phyloP scores from a whole-genome alignment of 192 early-diverging fungal genomes.

The Rhizophlyctis rosea region DNA sequence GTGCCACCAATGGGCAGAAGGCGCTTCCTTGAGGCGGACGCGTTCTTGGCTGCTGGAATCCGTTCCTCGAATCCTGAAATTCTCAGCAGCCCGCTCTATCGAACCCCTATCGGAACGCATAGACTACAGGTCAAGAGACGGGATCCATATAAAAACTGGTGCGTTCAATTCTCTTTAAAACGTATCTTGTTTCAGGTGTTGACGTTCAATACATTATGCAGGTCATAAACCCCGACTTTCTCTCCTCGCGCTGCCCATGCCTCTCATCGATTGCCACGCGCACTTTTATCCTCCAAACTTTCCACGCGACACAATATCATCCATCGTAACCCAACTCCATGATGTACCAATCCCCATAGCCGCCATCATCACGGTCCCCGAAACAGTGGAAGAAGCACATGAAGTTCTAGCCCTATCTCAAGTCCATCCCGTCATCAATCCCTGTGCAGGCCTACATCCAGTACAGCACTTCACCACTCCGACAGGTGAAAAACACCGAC shows the following conservation, averaged over 20 bases:
- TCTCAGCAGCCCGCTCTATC: too few relatives aligned
- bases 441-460: constrained; percentile 38
- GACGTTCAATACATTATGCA: too few relatives aligned
- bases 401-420: constrained; percentile 17
- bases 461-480: constrained; percentile 9
- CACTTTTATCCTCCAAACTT: constrained; percentile 38
- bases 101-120: too few relatives aligned
- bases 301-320: not conserved
- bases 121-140: too few relatives aligned
- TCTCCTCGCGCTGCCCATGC: too few relatives aligned
- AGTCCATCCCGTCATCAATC: constrained; percentile 1
- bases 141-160: too few relatives aligned
- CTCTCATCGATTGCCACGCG: constrained; percentile 40
- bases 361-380: constrained; percentile 33
- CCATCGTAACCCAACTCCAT: not conserved
- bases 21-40: not conserved
- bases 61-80: too few relatives aligned
- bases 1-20: not conserved
- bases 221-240: too few relatives aligned
- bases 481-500: too few relatives aligned
- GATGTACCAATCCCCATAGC: not conserved
- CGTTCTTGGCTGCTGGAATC: not conserved
- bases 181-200: too few relatives aligned
- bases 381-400: constrained; percentile 10
- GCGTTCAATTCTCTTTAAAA: too few relatives aligned